These are phyloP conservation scores for Mycena floridula DNA, from an alignment of 768 basidiomycete genomes.

Conservation along the genomic window DNA sequence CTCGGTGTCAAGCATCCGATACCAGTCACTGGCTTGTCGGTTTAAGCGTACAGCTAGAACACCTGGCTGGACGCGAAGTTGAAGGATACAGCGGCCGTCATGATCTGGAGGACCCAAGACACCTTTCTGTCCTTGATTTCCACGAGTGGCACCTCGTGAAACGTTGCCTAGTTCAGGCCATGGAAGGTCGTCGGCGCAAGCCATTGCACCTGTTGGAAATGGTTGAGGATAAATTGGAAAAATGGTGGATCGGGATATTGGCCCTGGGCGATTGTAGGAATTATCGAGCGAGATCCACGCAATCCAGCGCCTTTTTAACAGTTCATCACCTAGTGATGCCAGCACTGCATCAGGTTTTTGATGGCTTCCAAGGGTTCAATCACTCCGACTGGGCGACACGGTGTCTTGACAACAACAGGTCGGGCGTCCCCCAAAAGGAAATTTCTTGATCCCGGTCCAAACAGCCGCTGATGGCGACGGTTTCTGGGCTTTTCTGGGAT, in stretches of 20 bases:
- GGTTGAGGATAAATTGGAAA: conserved; percentile 10
- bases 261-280: conserved; percentile 15
- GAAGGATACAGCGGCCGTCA: conserved; percentile 72
- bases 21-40: conserved; percentile 77
- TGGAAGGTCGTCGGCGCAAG: conserved; percentile 68
- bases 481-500: too few species aligned
- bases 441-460: too few species aligned
- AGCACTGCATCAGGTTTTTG: not conserved
- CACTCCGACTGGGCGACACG: too few species aligned
- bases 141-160: conserved; percentile 75
- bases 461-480: too few species aligned
- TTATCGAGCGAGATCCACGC: not conserved
- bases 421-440: too few species aligned
- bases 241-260: conserved; percentile 13
- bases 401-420: too few species aligned
- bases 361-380: too few species aligned
- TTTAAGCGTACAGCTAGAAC: conserved; percentile 73
- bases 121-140: conserved; percentile 84
- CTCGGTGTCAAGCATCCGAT: conserved; percentile 69
- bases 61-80: conserved; percentile 78
- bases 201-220: conserved; percentile 32
- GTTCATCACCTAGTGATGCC: conserved; percentile 1
- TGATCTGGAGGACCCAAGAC: conserved; percentile 64
- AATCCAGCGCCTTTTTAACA: not conserved
- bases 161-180: conserved; percentile 87